These are phyloP conservation scores for Dillenia suffruticosa DNA, from an alignment of 164 flowering plant genomes.

Conservation along the genomic window DNA sequence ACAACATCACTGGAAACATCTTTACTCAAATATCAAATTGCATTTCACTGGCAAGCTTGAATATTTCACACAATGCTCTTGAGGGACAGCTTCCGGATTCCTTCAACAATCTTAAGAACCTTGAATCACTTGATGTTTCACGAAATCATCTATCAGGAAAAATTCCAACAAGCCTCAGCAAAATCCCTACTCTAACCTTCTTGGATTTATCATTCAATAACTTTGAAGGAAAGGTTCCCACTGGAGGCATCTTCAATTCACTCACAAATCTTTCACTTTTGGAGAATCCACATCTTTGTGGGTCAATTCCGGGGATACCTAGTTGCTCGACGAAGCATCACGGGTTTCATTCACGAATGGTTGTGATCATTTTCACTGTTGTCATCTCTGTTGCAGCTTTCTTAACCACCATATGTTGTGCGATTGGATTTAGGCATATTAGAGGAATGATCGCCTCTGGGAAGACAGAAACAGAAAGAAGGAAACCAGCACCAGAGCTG, in stretches of 20 bases:
- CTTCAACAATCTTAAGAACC: slow-evolving; percentile 36
- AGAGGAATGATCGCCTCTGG: slow-evolving; percentile 9
- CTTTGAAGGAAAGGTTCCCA: slow-evolving; percentile 41
- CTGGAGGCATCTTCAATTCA: slow-evolving; percentile 28
- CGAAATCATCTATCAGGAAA: slow-evolving; percentile 33
- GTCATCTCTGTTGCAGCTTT: slow-evolving; percentile 21
- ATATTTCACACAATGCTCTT: slow-evolving; percentile 43
- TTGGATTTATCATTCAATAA: slow-evolving; percentile 53
- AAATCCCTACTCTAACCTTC: slow-evolving; percentile 24
- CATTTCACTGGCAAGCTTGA: slow-evolving; percentile 26
- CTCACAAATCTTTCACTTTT: slow-evolving; percentile 32
- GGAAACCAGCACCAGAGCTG: slow-evolving; percentile 24
- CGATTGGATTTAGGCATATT: slow-evolving; percentile 21
- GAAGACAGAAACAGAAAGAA: slow-evolving; percentile 5
- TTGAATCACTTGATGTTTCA: slow-evolving; percentile 45
- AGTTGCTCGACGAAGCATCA: slow-evolving; percentile 15
- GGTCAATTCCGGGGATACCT: slow-evolving; percentile 28
- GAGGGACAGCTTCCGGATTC: slow-evolving; percentile 46
- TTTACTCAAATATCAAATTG: slow-evolving; percentile 42
- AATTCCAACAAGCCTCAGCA: slow-evolving; percentile 36
- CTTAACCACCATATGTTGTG: slow-evolving; percentile 24
- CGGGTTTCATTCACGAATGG: slow-evolving; percentile 18
- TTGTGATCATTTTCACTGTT: slow-evolving; percentile 24
- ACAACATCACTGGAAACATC: slow-evolving; percentile 41
- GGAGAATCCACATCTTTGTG: slow-evolving; percentile 42